Conservation (phyloP, 768 basidiomycete species). For the Cyclocybe cylindracea region DNA sequence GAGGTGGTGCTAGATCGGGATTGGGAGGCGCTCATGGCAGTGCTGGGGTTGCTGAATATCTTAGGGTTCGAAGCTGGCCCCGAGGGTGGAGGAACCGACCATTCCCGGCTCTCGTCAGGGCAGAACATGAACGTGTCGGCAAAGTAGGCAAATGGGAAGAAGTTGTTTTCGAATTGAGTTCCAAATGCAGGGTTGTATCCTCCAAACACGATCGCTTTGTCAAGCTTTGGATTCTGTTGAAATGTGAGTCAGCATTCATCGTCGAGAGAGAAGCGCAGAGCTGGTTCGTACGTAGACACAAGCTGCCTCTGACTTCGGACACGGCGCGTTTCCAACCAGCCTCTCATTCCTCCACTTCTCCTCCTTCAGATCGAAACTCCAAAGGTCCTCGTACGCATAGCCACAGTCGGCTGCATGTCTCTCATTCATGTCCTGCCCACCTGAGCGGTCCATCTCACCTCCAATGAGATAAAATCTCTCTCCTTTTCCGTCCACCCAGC, state of each 20-base stretch:
- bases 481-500: constrained; percentile 32
- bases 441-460: constrained; percentile 35
- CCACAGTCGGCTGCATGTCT: constrained; percentile 21
- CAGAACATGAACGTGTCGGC: constrained; percentile 37
- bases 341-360: constrained; percentile 33
- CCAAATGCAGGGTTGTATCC: constrained; percentile 36
- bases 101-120: no score
- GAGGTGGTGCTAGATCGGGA: no score
- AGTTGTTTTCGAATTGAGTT: constrained; percentile 17
- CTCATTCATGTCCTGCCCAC: constrained; percentile 22
- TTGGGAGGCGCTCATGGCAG: no score
- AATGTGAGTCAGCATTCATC: neutral
- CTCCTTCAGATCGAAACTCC: constrained; percentile 33
- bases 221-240: constrained; percentile 30
- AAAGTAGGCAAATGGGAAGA: constrained; percentile 37
- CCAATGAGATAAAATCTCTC: constrained; percentile 33
- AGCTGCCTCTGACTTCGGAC: constrained; percentile 32
- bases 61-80: no score
- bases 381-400: constrained; percentile 33
- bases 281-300: constrained; percentile 28
- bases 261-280: neutral
- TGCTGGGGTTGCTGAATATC: no score
- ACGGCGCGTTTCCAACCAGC: constrained; percentile 32
- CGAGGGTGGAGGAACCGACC: no score
- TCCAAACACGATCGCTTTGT: constrained; percentile 38